phyloP scores from a whole-genome alignment of 2,329 filamentous ascomycete genomes.

The Neobulgaria alba region DNA sequence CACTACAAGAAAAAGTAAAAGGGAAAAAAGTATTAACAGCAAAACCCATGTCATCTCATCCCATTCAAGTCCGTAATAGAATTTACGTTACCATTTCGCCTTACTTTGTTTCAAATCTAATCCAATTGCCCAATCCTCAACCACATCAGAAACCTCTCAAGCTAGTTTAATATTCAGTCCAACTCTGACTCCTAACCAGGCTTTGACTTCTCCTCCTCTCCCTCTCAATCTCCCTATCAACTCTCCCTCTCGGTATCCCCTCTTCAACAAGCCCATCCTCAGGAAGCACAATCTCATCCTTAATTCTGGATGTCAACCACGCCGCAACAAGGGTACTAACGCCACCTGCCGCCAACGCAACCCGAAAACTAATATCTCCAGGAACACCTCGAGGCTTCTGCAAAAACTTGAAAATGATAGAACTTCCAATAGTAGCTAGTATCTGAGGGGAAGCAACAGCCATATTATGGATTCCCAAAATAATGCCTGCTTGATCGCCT shows the following conservation, averaged over 20 bases:
- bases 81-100: too few relatives aligned
- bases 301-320: slow-evolving; percentile 41
- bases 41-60: too few relatives aligned
- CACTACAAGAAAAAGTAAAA: too few relatives aligned
- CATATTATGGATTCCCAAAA: slow-evolving; percentile 93
- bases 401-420: slow-evolving; percentile 72
- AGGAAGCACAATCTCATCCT: slow-evolving; percentile 25
- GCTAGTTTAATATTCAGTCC: too few relatives aligned
- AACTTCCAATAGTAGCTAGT: slow-evolving; percentile 76
- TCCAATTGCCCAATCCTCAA: too few relatives aligned
- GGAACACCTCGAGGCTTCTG: slow-evolving; percentile 81
- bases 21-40: too few relatives aligned
- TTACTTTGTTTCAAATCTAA: too few relatives aligned
- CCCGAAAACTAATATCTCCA: slow-evolving; percentile 79
- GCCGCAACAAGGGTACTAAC: slow-evolving; percentile 69
- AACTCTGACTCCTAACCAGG: neutral
- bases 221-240: neutral
- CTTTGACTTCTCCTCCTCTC: neutral
- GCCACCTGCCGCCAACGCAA: slow-evolving; percentile 79
- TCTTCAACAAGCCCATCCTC: slow-evolving; percentile 6
- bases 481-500: slow-evolving; percentile 46
- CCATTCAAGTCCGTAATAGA: too few relatives aligned
- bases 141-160: too few relatives aligned
- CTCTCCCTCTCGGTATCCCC: neutral
- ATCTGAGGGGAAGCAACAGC: slow-evolving; percentile 88